phyloP scores from a whole-genome alignment of 108 stramenopile species.

The Skeletonema costatum region DNA sequence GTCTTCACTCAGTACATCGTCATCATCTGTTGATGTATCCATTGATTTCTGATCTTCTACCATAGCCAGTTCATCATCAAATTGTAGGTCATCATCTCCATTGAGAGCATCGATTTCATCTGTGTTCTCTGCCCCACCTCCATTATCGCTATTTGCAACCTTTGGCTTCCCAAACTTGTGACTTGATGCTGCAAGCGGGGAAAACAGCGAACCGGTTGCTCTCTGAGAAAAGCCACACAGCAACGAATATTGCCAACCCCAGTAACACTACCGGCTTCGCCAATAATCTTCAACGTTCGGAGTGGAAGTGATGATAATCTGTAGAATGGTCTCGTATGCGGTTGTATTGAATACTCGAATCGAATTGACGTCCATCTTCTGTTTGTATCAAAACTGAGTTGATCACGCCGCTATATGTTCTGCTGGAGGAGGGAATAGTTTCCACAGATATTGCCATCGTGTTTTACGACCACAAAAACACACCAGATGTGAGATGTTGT shows the following conservation, averaged over 20 bases:
- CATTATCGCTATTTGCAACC: neutral
- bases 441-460: neutral
- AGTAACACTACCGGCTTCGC: neutral
- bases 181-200: neutral
- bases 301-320: neutral
- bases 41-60: neutral
- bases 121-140: neutral
- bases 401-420: neutral
- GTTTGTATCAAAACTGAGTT: neutral
- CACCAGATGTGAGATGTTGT: neutral
- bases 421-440: neutral
- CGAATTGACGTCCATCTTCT: neutral
- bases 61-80: neutral
- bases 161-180: neutral
- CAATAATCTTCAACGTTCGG: neutral
- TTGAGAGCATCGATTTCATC: neutral
- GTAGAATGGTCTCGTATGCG: neutral
- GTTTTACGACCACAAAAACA: neutral
- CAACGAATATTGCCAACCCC: neutral
- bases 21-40: neutral
- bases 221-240: neutral
- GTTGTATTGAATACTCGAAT: neutral
- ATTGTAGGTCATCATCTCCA: neutral
- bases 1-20: neutral
- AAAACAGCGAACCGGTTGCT: neutral